Evolutionary conservation across 345 rosid species (phyloP).

Genomic region (Sisymbrium irio): DNA sequence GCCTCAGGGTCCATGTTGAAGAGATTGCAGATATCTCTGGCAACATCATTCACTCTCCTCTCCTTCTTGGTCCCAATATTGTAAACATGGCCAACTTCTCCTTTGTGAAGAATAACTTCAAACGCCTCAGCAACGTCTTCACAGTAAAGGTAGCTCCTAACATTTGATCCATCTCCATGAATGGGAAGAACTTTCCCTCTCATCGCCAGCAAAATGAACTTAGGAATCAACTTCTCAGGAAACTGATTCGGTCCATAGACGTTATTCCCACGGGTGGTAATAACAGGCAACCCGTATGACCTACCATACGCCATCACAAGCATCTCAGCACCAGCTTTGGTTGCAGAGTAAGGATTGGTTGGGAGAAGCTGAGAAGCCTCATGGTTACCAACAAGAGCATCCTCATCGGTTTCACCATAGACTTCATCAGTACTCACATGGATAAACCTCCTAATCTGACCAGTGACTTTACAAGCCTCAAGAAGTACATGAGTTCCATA

Average conservation of each 20-base stretch:
- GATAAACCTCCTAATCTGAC: slow-evolving; percentile 81
- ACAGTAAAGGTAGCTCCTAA: slow-evolving; percentile 76
- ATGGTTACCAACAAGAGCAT: slow-evolving; percentile 86
- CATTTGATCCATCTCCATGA: slow-evolving; percentile 87
- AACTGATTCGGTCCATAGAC: slow-evolving; percentile 90
- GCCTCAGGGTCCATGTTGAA: slow-evolving; percentile 62
- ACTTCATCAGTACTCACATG: slow-evolving; percentile 95
- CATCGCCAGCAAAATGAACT: slow-evolving; percentile 81
- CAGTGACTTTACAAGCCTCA: slow-evolving; percentile 92
- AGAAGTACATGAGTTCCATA: slow-evolving; percentile 88
- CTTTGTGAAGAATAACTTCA: slow-evolving; percentile 83
- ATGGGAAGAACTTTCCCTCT: slow-evolving; percentile 62
- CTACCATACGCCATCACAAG: slow-evolving; percentile 96
- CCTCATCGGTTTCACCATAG: slow-evolving; percentile 91
- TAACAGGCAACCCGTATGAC: slow-evolving; percentile 86
- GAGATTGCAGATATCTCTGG: slow-evolving; percentile 69
- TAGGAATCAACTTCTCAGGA: slow-evolving; percentile 87
- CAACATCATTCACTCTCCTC: slow-evolving; percentile 88
- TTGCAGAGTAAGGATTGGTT: slow-evolving; percentile 87
- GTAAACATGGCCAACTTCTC: slow-evolving; percentile 90
- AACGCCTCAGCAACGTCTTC: slow-evolving; percentile 95
- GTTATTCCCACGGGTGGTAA: slow-evolving; percentile 90
- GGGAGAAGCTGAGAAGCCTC: slow-evolving; percentile 98
- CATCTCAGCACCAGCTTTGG: slow-evolving; percentile 93
- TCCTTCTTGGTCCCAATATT: slow-evolving; percentile 89